Base-by-base conservation (phyloP, 1,139 yeast species). In the Lodderomyces parapsilosis region DNA sequence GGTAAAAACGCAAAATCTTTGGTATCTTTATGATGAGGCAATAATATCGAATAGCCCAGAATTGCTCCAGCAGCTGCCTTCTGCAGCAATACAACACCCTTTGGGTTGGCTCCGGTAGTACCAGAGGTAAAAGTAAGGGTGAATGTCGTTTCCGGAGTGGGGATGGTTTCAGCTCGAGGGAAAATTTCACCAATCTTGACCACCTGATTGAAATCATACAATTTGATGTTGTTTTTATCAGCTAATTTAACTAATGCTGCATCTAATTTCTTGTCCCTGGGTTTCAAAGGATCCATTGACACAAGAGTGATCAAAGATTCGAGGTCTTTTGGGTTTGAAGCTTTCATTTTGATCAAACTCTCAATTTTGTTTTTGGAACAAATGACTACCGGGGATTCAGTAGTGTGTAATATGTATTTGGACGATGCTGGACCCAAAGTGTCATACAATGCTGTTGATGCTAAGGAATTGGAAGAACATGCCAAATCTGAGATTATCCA, bases 111-210 rank as follows among this genome's bases (percentile, higher is more conserved):
- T 2, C 76, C 76, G 6, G 74, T 68, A 7, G 76, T 70, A 15
- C 76, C 76, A 2, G 73, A 67, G 18, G 75, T 70, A 45, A 68
- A 71, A 35, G 72, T 67, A 38, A 71, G 65, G 27, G 76, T 67
- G 46, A 59, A 70, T 20, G 67, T 45, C 1, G 70, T 56, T 10
- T 60, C 59, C 2, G 65, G 58, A 5, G 39, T 50, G n/a, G 74
- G 73, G 4, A 63, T 57, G 28, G 61, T 50, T 44, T 56, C 58
- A 15, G 43, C 38, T 2, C 50, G 36, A 6, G 65, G 65, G 42
- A 61, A 59, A 31, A 61, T 47, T 39, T 53, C 52, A 18, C 68
- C 68, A 18, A 59, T 50, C n/a, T 56, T 55, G 41, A 62, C 61
- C 37, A 69, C 63, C 50, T 66, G 73, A 14, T 54, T 45, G 34